Percentiles rank a stretch among this genome's conserved stretches.
These are phyloP conservation scores for Neurospora sp. DNA, from an alignment of 495 filamentous ascomycete species.

Conservation along the genomic window DNA sequence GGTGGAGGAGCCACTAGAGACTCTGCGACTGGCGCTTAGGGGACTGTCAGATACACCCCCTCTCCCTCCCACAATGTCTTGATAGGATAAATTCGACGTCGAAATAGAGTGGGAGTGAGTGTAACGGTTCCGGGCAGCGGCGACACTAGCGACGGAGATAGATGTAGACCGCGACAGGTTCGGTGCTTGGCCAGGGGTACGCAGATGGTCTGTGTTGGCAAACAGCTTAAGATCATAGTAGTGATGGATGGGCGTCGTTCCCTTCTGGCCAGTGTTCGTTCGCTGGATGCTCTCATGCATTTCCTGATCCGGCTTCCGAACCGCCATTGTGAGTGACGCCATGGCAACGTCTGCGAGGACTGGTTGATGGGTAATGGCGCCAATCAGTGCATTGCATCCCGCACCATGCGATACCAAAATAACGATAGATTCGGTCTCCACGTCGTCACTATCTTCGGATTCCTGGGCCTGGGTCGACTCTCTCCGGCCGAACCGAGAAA, in stretches of 20 bases:
- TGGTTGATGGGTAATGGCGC: constrained; percentile 78
- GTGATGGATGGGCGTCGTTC: constrained; percentile 31
- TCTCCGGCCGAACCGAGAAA: constrained; percentile 13
- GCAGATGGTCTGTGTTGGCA: constrained; percentile 73
- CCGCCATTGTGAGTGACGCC: constrained; percentile 84
- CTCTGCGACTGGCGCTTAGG: constrained; percentile 21
- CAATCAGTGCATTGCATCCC: constrained; percentile 91
- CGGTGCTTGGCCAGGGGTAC: constrained; percentile 34
- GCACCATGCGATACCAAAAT: constrained; percentile 95
- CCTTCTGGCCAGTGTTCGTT: constrained; percentile 9
- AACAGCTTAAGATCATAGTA: constrained; percentile 68
- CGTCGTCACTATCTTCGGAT: constrained; percentile 35
- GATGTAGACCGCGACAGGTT: constrained; percentile 13
- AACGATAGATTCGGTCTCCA: constrained; percentile 65
- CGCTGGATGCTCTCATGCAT: background rate
- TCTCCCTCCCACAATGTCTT: constrained; percentile 14
- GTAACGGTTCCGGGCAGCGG: constrained; percentile 14
- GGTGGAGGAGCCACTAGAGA: constrained; percentile 3
- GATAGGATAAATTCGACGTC: constrained; percentile 22
- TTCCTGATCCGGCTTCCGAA: constrained; percentile 44
- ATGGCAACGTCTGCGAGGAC: constrained; percentile 82
- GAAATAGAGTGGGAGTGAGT: constrained; percentile 19
- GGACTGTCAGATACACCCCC: constrained; percentile 23
- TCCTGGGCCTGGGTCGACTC: constrained; percentile 2
- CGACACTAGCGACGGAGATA: constrained; percentile 9